Evolutionary conservation across 2,329 filamentous ascomycete species (phyloP).

Genomic region (Daldinia sp.): DNA sequence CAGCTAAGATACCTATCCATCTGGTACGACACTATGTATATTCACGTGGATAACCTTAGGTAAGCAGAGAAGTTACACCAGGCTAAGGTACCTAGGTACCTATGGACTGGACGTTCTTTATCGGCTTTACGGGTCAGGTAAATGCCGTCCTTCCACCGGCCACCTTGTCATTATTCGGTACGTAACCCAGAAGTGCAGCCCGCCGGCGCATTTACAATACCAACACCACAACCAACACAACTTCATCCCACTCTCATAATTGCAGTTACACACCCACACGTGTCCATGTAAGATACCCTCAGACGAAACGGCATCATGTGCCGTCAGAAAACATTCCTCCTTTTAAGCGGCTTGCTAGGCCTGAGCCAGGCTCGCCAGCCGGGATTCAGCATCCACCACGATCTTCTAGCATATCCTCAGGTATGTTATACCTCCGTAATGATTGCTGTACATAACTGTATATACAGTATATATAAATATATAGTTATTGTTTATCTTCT

Average conservation of each 20-base stretch:
- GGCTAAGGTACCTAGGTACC: too few relatives aligned
- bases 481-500: not conserved
- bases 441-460: not conserved
- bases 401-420: constrained; percentile 88
- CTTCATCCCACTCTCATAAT: not conserved
- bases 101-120: not conserved
- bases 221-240: not conserved
- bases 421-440: constrained; percentile 59
- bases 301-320: constrained; percentile 61
- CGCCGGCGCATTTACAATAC: constrained; percentile 8
- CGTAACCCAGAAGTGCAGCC: constrained; percentile 2
- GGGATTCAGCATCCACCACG: constrained; percentile 87
- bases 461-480: not conserved
- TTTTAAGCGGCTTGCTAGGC: constrained; percentile 58
- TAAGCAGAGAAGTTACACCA: not conserved
- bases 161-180: constrained; percentile 28
- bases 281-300: constrained; percentile 53
- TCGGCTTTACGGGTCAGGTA: constrained; percentile 4
- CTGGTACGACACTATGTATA: not conserved
- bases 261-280: not conserved
- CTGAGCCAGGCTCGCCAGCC: constrained; percentile 63
- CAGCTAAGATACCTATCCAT: not conserved
- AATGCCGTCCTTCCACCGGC: constrained; percentile 16
- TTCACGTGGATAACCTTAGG: not conserved
- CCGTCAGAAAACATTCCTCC: constrained; percentile 59